phyloP scores from a whole-genome alignment of 2,329 filamentous ascomycete genomes.

The Plenodomus lindquistii region DNA sequence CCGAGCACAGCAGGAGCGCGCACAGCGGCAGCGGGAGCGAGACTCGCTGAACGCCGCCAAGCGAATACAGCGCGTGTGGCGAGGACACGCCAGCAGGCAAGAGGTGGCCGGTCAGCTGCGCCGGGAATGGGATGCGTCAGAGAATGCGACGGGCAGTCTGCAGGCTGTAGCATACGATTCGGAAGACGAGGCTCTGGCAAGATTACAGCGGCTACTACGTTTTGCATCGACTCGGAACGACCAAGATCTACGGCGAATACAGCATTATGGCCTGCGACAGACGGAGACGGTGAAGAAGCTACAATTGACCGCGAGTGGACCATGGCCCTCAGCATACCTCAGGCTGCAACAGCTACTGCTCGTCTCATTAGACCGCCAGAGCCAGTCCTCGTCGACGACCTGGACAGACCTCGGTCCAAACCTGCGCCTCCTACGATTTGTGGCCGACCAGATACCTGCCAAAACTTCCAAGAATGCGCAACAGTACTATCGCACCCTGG shows the following conservation, averaged over 20 bases:
- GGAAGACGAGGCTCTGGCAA: constrained; percentile 44
- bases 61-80: constrained; percentile 79
- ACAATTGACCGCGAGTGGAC: constrained; percentile 23
- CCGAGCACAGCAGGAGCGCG: constrained; percentile 83
- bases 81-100: constrained; percentile 70
- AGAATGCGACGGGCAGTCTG: constrained; percentile 17
- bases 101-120: constrained; percentile 59
- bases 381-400: constrained; percentile 9
- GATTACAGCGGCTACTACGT: constrained; percentile 49
- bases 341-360: constrained; percentile 47
- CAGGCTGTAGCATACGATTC: constrained; percentile 38
- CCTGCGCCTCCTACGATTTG: constrained; percentile 30
- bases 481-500: constrained; percentile 40
- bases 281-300: constrained; percentile 32
- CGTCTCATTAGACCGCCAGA: constrained; percentile 32
- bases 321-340: constrained; percentile 50
- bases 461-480: constrained; percentile 38
- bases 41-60: constrained; percentile 74
- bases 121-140: constrained; percentile 35
- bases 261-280: constrained; percentile 46
- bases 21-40: constrained; percentile 78
- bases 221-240: constrained; percentile 47
- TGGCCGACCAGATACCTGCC: constrained; percentile 38
- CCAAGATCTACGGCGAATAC: constrained; percentile 47
- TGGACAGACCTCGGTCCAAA: constrained; percentile 17